Base-by-base conservation (phyloP, 441 rosid genomes). In the Sinapis alba region DNA sequence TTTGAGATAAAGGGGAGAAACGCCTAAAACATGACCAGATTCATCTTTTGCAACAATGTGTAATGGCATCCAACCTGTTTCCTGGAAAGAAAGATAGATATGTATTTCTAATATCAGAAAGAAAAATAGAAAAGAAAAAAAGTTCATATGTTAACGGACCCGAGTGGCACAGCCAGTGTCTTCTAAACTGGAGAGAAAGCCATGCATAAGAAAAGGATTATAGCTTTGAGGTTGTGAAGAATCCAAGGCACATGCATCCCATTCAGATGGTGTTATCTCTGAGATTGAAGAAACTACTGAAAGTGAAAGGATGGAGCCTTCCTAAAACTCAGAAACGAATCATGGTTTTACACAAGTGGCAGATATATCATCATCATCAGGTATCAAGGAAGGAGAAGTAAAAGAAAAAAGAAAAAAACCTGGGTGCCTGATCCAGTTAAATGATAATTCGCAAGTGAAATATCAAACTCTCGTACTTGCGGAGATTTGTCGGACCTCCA, bases 1-100 rank as follows among this genome's bases (percentile, higher is more conserved):
- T 86, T 92, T 95, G 69, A 95, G 94, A 85, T 95, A 95, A 34
- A 95, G 97, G 7, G 98, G 98, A 62, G 86, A 96, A 69, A 92
- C 97, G 34, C 94, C 99, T 81, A 95, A 69, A 79, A 95, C 74
- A 78, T 75, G 83, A 41, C 65, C 86, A 81, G 75, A 64, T 62
- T 88, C 91, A 84, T 95, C 99, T 81, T 84, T 88, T 8, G 97
- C 96, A 85, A 92, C 80, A 56, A 95, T 75, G 68, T 95, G 98
- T 41, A 91, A 77, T 1, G 98, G 98, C 77, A 71, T 77, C 98
- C 99, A 95, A 80, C 99, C 98, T 59, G 94, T 95, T 83, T 90
- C 94, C 97, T 92, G 89, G 28, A 73, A 23, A 56, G 12, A 67
- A 3, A 24, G 15, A 54, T 20, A 36, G 43, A 51, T 10, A 13